Percentiles rank a stretch among this genome's conserved stretches.
phyloP scores from a whole-genome alignment of 345 rosid species.

The Aethionema arabicum region DNA sequence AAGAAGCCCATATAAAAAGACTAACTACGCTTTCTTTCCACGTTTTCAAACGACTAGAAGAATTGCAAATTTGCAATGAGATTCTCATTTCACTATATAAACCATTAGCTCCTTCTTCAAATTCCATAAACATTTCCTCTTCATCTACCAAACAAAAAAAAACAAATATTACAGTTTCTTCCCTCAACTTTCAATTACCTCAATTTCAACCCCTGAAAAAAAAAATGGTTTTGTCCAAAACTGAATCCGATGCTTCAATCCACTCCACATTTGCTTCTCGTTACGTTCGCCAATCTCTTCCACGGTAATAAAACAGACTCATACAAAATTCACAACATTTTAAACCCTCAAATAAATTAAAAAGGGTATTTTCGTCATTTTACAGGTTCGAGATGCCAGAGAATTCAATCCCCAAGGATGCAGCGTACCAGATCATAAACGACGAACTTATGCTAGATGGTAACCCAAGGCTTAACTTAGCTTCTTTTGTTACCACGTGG shows the following conservation, averaged over 20 bases:
- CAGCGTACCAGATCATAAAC: constrained; percentile 61
- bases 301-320: constrained; percentile 41
- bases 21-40: constrained; percentile 36
- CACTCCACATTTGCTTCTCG: constrained; percentile 91
- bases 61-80: not conserved
- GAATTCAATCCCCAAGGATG: constrained; percentile 59
- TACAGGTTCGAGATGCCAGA: constrained; percentile 51
- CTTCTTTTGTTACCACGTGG: constrained; percentile 67
- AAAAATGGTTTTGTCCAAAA: constrained; percentile 67
- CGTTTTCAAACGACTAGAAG: constrained; percentile 20
- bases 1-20: constrained; percentile 32
- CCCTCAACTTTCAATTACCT: not conserved
- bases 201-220: constrained; percentile 7
- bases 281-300: constrained; percentile 72
- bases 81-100: constrained; percentile 27
- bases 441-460: constrained; percentile 70
- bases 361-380: not conserved
- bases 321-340: not conserved
- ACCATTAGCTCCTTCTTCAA: constrained; percentile 26
- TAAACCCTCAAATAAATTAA: not conserved
- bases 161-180: constrained; percentile 14
- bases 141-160: constrained; percentile 5
- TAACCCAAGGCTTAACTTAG: constrained; percentile 58
- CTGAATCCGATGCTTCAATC: constrained; percentile 63
- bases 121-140: constrained; percentile 21